Conservation (phyloP, 768 basidiomycete species). For the Suillus placidus region DNA sequence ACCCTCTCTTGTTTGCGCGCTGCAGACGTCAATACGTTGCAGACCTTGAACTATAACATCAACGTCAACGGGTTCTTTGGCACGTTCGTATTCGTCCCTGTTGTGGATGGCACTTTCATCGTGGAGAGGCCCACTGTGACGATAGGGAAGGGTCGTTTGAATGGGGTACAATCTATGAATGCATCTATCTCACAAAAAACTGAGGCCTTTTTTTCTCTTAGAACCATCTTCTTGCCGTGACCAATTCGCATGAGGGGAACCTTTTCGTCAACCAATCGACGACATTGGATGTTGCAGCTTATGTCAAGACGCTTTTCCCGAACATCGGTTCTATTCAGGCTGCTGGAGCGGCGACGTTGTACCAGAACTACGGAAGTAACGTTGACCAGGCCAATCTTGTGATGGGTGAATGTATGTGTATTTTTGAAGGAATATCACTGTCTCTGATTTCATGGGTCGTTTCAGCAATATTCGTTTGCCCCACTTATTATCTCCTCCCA, state of each 20-base stretch:
- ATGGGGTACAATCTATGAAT: background rate
- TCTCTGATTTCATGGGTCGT: background rate
- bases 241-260: too few species aligned
- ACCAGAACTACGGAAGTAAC: too few species aligned
- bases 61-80: background rate
- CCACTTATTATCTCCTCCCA: conserved; percentile 20
- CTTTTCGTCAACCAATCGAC: too few species aligned
- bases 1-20: background rate
- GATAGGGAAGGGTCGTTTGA: background rate
- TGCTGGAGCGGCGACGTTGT: too few species aligned
- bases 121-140: background rate
- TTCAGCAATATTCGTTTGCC: conserved; percentile 32
- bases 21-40: background rate
- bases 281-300: too few species aligned
- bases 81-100: background rate
- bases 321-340: too few species aligned
- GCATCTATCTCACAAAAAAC: too few species aligned
- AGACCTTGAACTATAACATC: background rate
- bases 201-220: too few species aligned
- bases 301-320: too few species aligned
- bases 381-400: too few species aligned
- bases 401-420: too few species aligned
- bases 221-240: too few species aligned
- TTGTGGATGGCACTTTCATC: background rate
- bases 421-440: background rate